Percentiles rank a stretch among this genome's conserved stretches.
phyloP scores from a whole-genome alignment of 371 early-diverging fungal species.

The Mucor velutinosus region DNA sequence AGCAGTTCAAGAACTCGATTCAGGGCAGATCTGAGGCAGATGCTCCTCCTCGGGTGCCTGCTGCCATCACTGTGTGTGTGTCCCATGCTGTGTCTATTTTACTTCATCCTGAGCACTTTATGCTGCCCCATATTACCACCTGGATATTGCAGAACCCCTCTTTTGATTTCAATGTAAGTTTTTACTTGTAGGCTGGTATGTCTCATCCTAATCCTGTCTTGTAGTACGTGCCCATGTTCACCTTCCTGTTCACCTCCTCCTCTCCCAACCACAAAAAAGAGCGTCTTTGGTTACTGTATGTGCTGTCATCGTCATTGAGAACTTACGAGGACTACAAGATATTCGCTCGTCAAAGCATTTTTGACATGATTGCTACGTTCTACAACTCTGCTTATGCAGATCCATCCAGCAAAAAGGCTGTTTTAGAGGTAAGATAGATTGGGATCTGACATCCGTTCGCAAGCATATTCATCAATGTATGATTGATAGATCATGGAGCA shows the following conservation, averaged over 20 bases:
- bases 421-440: conserved; percentile 32
- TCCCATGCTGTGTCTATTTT: conserved; percentile 67
- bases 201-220: neutral
- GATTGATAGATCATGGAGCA: conserved; percentile 55
- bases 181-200: neutral
- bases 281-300: conserved; percentile 73
- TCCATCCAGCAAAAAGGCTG: conserved; percentile 35
- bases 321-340: conserved; percentile 65
- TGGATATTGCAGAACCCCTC: conserved; percentile 74
- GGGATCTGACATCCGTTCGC: too few species aligned
- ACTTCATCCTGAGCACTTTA: conserved; percentile 71
- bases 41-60: conserved; percentile 62
- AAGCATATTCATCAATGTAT: neutral
- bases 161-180: conserved; percentile 71
- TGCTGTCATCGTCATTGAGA: conserved; percentile 58
- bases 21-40: conserved; percentile 44
- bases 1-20: conserved; percentile 72
- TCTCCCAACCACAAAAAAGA: conserved; percentile 67
- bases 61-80: conserved; percentile 66
- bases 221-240: conserved; percentile 82
- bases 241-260: conserved; percentile 70
- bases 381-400: conserved; percentile 73
- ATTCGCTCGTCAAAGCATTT: conserved; percentile 69
- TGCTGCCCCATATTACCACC: conserved; percentile 74
- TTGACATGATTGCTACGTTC: conserved; percentile 66